Evolutionary conservation across 2,329 filamentous ascomycete species (phyloP), one percentile per base, ranked within the genome.

Genomic region (Colletotrichum graminicola): DNA sequence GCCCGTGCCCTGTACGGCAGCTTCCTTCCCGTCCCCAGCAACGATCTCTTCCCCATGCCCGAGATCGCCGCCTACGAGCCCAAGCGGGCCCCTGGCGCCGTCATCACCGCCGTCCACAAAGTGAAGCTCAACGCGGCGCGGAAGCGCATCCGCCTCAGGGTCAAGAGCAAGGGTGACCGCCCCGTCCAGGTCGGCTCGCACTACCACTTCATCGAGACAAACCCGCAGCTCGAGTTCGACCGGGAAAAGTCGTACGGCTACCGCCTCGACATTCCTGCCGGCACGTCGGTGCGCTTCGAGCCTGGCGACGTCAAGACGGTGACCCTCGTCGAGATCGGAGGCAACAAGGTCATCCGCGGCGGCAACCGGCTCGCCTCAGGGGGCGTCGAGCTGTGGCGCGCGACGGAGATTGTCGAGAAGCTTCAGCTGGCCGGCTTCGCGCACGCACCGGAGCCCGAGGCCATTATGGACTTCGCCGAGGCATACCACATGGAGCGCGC

Each of bases 131-230:
- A 94, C 79, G 87, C 91, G 76, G 92, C 91, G 49, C 88, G 94
- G 64, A 91, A 89, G 81, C 88, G 95, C 72, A 91, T 95, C 74
- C 87, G 83, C 71, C 83, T 98, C 49, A 90, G 86, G 78, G 93
- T 98, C 51, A 94, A 91, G 74, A 97, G 93, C 81, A 93, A 89
- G 76, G 95, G 95, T 8, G 95, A 98, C 81, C 86, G 95, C 41
- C 95, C 95, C 1, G 92, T 98, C 72, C 95, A 98, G 86, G 92
- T 95, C 71, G 95, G 95, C 41, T 97, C 94, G 41, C 95, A 98
- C 82, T 98, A 97, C 80, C 95, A 98, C 82, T 97, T 98, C 80
- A 90, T 97, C 78, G 95, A 98, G 84, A 92, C 91, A n/a, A 98
- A 98, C 81, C 93, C 94, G 0, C 90, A 93, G 80, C 87, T 98